phyloP scores from a whole-genome alignment of 441 rosid genomes.

The Gossypium schwendimanii region DNA sequence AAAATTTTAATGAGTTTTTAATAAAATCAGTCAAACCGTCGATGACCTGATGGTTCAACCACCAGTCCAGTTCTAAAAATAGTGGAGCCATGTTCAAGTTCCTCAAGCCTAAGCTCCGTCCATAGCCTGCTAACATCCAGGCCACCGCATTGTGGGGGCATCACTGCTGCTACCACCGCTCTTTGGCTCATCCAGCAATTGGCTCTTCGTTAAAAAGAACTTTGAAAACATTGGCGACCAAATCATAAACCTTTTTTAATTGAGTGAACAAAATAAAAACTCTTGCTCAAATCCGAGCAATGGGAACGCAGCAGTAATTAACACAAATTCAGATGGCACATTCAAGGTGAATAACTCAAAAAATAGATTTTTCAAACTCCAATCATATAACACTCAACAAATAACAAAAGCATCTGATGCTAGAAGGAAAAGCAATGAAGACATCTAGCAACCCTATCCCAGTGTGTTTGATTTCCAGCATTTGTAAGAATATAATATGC shows the following conservation, averaged over 20 bases:
- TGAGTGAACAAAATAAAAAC: too few relatives aligned
- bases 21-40: too few relatives aligned
- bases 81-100: conserved; percentile 27
- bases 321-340: neutral
- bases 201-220: too few relatives aligned
- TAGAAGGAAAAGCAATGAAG: neutral
- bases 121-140: conserved; percentile 48
- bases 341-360: neutral
- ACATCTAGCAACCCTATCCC: conserved; percentile 9
- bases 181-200: conserved; percentile 52
- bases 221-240: too few relatives aligned
- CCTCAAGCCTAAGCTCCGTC: conserved; percentile 41
- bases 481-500: conserved; percentile 7
- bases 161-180: conserved; percentile 64
- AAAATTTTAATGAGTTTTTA: too few relatives aligned
- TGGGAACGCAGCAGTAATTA: neutral
- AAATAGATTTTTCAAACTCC: neutral
- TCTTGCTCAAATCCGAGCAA: too few relatives aligned
- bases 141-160: conserved; percentile 83
- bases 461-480: neutral
- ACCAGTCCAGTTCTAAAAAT: too few relatives aligned
- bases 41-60: too few relatives aligned
- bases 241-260: too few relatives aligned
- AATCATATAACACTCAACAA: neutral
- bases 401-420: conserved; percentile 6